A percentile compares a stretch with the other conserved stretches of the same genome.
Evolutionary conservation across 148 eudicot species (phyloP).

Genomic region (Fallopia convolvulus): DNA sequence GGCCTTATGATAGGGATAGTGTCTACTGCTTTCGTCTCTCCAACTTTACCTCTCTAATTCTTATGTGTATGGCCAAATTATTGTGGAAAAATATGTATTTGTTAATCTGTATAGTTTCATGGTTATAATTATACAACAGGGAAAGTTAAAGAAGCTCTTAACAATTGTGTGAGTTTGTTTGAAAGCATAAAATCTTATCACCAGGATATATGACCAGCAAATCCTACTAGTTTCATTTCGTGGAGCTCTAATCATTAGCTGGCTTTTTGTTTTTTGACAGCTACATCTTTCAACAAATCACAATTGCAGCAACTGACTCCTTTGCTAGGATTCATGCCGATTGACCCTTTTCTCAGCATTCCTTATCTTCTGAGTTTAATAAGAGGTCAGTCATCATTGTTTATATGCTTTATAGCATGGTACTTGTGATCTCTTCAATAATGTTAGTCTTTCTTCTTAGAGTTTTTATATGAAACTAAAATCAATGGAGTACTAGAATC

Average conservation of each 20-base stretch:
- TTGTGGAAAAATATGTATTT: not conserved
- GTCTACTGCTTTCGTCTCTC: not conserved
- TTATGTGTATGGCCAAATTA: not conserved
- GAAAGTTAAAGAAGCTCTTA: not conserved
- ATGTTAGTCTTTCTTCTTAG: not conserved
- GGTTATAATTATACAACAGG: not conserved
- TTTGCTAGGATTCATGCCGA: conserved; percentile 35
- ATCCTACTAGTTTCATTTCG: not conserved
- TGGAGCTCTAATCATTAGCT: not conserved
- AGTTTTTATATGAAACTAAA: not conserved
- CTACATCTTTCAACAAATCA: conserved; percentile 59
- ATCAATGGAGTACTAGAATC: not conserved
- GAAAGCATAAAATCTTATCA: too few relatives aligned
- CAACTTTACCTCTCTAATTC: not conserved
- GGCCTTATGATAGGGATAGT: not conserved
- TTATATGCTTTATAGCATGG: not conserved
- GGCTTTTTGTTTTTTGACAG: conserved; percentile 28
- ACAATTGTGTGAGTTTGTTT: not conserved
- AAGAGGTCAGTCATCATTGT: conserved; percentile 30
- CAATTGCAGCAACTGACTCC: conserved; percentile 33
- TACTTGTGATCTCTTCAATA: not conserved
- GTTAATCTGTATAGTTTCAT: not conserved
- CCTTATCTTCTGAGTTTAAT: conserved; percentile 29
- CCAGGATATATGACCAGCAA: not conserved
- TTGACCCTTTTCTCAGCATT: conserved; percentile 27